Evolutionary conservation across 495 filamentous ascomycete species (phyloP), one percentile per base, ranked within the genome.

Genomic region (Xylaria palmicola): DNA sequence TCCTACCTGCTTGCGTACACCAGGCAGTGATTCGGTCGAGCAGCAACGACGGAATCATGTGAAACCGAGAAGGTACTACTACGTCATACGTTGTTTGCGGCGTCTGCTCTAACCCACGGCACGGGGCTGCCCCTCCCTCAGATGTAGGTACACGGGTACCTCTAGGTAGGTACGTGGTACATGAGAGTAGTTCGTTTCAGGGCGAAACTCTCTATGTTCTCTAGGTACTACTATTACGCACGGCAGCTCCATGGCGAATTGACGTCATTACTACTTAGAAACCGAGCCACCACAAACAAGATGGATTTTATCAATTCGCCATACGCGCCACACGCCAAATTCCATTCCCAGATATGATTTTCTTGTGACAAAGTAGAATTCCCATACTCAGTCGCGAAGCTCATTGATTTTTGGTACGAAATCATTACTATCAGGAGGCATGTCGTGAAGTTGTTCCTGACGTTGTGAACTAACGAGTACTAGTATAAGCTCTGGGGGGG

Each of bases 61-160:
- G 53, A 32, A 56, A n/a, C n/a, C 20, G 15, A 19, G 9, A 5
- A 12, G 12, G 39, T 49, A 51, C 30, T 49, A 51, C 30, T 45
- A 57, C 55, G 41, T 57, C 55, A 59, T 36, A 52, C n/a, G 37
- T 30, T 20, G 6, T 59, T 44, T 34, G 9, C 47, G n/a, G n/a
- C n/a, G n/a, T n/a, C n/a, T n/a, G n/a, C n/a, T n/a, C n/a, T n/a
- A n/a, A n/a, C n/a, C n/a, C n/a, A n/a, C n/a, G n/a, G n/a, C n/a
- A n/a, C n/a, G n/a, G n/a, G n/a, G n/a, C n/a, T n/a, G n/a, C n/a
- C n/a, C n/a, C n/a, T n/a, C n/a, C n/a, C n/a, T n/a, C n/a, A n/a
- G n/a, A n/a, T n/a, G n/a, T n/a, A n/a, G n/a, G n/a, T n/a, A n/a
- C n/a, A n/a, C n/a, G n/a, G n/a, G n/a, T n/a, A n/a, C n/a, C n/a